Evolutionary conservation across 2,329 filamentous ascomycete species (phyloP).

Genomic region (Aspergillus pseudoterreus): DNA sequence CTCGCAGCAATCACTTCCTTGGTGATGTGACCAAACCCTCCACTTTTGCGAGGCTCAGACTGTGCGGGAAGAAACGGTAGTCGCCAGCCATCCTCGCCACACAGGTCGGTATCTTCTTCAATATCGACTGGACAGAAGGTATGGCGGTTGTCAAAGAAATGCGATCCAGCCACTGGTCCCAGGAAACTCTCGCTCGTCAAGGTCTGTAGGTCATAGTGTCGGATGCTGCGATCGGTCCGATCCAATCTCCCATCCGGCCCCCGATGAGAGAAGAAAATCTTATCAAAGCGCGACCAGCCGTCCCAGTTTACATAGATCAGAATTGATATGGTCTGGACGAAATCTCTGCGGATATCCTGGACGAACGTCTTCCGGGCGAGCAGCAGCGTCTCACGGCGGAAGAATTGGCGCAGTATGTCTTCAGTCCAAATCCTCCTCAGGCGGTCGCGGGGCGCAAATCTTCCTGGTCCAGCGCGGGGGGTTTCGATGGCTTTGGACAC

Average conservation of each 20-base stretch:
- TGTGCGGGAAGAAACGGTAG: slow-evolving; percentile 6
- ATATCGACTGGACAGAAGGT: slow-evolving; percentile 11
- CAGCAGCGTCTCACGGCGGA: not conserved
- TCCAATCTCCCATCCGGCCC: not conserved
- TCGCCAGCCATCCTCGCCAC: slow-evolving; percentile 4
- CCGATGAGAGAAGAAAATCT: slow-evolving; percentile 8
- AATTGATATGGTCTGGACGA: slow-evolving; percentile 12
- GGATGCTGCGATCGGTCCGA: slow-evolving; percentile 6
- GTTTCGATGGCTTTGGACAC: too few species aligned
- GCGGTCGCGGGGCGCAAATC: slow-evolving; percentile 6
- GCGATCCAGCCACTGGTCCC: not conserved
- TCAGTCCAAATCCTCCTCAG: slow-evolving; percentile 11
- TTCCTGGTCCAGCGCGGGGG: not conserved
- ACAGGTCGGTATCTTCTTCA: slow-evolving; percentile 3
- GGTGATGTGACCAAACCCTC: slow-evolving; percentile 8
- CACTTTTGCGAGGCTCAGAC: not conserved
- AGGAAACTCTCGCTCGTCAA: slow-evolving; percentile 5
- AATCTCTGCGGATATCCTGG: not conserved
- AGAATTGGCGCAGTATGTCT: slow-evolving; percentile 5
- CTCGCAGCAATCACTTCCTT: slow-evolving; percentile 6
- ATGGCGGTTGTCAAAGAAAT: not conserved
- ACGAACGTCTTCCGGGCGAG: not conserved
- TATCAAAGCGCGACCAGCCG: slow-evolving; percentile 9
- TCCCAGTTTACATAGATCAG: slow-evolving; percentile 11
- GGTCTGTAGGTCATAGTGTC: not conserved